phyloP scores from a whole-genome alignment of 306 rosid species.

The Luffa aegyptiaca region DNA sequence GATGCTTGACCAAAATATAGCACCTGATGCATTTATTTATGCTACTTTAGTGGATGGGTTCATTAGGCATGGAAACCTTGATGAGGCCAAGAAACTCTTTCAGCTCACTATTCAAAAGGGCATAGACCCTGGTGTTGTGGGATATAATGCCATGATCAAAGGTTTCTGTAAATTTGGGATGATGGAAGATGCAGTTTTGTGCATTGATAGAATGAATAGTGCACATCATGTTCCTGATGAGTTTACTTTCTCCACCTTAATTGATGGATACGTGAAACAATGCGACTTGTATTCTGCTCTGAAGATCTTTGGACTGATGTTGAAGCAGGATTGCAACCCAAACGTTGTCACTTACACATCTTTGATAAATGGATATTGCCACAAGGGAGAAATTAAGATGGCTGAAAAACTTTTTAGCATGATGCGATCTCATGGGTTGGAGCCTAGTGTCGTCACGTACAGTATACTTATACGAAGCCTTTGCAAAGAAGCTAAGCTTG shows the following conservation, averaged over 20 bases:
- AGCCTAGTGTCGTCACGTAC: conserved; percentile 80
- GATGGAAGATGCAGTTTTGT: conserved; percentile 54
- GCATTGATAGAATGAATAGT: conserved; percentile 37
- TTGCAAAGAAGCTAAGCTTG: conserved; percentile 44
- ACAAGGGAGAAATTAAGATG: conserved; percentile 32
- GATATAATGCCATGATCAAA: conserved; percentile 75
- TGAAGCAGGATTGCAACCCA: conserved; percentile 51
- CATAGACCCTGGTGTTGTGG: conserved; percentile 53
- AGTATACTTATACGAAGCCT: conserved; percentile 57
- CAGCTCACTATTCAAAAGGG: conserved; percentile 32
- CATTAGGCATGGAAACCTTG: conserved; percentile 45
- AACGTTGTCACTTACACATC: conserved; percentile 70
- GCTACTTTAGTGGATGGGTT: conserved; percentile 70
- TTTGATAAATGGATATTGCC: conserved; percentile 65
- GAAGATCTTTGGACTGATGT: conserved; percentile 51
- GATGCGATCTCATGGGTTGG: conserved; percentile 48
- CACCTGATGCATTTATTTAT: conserved; percentile 62
- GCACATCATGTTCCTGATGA: conserved; percentile 42
- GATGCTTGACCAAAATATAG: conserved; percentile 63
- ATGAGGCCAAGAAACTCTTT: conserved; percentile 55
- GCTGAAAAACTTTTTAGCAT: conserved; percentile 49
- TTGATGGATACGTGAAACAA: conserved; percentile 71
- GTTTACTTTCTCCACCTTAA: conserved; percentile 64
- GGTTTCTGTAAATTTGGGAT: conserved; percentile 72
- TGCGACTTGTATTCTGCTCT: conserved; percentile 46